Percentiles rank a stretch among this genome's conserved stretches.
phyloP scores from a whole-genome alignment of 208 protist genomes.

The Blechomonas ayalai region DNA sequence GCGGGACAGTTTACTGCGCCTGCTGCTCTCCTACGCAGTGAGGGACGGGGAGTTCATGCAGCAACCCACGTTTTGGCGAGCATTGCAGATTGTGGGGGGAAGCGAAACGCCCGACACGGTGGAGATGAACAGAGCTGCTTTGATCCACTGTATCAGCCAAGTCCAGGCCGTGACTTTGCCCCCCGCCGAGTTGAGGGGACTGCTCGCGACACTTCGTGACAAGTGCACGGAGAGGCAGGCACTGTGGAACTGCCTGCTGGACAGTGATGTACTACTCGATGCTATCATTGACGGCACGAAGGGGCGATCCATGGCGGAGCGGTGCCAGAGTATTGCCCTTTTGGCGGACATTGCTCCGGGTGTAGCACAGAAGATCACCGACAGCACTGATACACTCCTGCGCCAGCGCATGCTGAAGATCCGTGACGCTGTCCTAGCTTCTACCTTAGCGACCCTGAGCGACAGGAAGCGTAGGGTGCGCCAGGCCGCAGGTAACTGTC shows the following conservation, averaged over 20 bases:
- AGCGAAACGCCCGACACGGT: neutral
- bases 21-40: too few relatives aligned
- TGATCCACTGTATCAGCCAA: neutral
- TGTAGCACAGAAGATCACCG: constrained; percentile 1
- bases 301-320: constrained; percentile 3
- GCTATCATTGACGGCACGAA: constrained; percentile 9
- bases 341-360: constrained; percentile 9
- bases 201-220: too few relatives aligned
- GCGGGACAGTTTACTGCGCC: too few relatives aligned
- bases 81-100: too few relatives aligned
- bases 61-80: too few relatives aligned
- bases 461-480: constrained; percentile 63
- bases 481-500: constrained; percentile 39
- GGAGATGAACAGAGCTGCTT: neutral
- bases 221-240: too few relatives aligned
- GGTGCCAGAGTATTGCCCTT: constrained; percentile 17
- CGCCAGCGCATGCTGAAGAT: constrained; percentile 1
- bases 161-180: constrained; percentile 9
- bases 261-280: constrained; percentile 1
- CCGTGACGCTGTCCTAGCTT: constrained; percentile 25
- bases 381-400: constrained; percentile 5
- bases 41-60: too few relatives aligned
- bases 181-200: constrained; percentile 7
- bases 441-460: constrained; percentile 20
- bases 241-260: constrained; percentile 3